A percentile compares a stretch with the other conserved stretches of the same genome.
Conservation (phyloP, 139 green algal genomes). For the Haematococcus lacustris region DNA sequence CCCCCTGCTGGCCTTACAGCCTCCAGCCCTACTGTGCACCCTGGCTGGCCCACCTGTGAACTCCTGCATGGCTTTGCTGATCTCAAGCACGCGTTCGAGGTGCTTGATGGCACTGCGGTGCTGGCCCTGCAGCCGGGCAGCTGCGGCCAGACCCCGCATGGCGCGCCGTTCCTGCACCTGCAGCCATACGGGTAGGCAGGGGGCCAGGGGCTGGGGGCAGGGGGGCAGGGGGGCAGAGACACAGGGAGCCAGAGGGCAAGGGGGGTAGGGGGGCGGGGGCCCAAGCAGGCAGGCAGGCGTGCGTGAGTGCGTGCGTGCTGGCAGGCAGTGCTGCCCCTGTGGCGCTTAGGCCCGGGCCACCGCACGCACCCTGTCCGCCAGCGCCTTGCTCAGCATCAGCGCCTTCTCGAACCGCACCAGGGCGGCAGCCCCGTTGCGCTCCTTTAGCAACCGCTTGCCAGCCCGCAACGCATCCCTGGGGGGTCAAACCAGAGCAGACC, state of each 20-base stretch:
- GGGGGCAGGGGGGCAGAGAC: too few species aligned
- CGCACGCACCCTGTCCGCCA: constrained; percentile 65
- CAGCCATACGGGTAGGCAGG: too few species aligned
- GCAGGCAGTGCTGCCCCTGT: too few species aligned
- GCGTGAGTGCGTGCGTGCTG: too few species aligned
- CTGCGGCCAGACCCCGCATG: constrained; percentile 76
- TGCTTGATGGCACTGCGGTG: constrained; percentile 75
- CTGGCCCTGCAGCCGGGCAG: constrained; percentile 55
- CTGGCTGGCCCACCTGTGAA: constrained; percentile 49
- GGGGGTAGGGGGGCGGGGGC: too few species aligned
- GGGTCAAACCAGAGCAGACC: too few species aligned
- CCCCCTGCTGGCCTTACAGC: background rate
- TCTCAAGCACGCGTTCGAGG: constrained; percentile 78
- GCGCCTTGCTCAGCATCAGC: constrained; percentile 76
- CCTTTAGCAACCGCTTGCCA: constrained; percentile 84
- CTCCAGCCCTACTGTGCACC: too few species aligned
- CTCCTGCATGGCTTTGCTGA: constrained; percentile 69
- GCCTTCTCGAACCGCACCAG: constrained; percentile 93
- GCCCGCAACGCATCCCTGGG: constrained; percentile 55
- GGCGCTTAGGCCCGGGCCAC: too few species aligned
- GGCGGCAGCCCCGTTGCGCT: constrained; percentile 63
- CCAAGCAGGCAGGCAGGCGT: too few species aligned
- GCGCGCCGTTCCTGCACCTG: constrained; percentile 78
- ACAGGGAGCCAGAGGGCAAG: too few species aligned
- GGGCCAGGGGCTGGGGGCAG: too few species aligned